phyloP scores from a whole-genome alignment of 495 filamentous ascomycete genomes.

The Friedmanniomyces endolithicus region DNA sequence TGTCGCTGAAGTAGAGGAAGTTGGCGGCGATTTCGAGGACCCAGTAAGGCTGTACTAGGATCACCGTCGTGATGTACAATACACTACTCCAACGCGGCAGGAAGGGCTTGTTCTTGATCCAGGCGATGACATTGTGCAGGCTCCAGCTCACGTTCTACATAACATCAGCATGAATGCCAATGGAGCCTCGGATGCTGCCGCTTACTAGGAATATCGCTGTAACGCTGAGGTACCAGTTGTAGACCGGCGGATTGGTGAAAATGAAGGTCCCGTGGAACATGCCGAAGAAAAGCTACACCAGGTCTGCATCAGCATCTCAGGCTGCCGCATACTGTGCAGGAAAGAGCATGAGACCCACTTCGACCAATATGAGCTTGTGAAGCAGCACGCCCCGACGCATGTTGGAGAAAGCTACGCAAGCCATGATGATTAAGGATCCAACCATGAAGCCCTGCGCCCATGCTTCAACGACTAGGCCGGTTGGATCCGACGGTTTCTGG shows the following conservation, averaged over 20 bases:
- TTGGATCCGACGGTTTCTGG: conserved; percentile 21
- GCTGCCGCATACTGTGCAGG: neutral
- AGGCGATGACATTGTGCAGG: conserved; percentile 32
- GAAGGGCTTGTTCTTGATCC: conserved; percentile 33
- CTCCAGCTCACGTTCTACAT: conserved; percentile 23
- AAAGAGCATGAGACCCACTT: conserved; percentile 18
- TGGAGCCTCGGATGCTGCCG: neutral
- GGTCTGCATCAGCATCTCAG: conserved; percentile 1
- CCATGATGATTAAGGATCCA: conserved; percentile 30
- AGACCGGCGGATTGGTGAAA: conserved; percentile 24
- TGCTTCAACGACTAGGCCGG: conserved; percentile 27
- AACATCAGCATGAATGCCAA: neutral
- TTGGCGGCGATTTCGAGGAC: conserved; percentile 32
- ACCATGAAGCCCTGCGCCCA: conserved; percentile 33
- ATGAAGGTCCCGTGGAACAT: conserved; percentile 30
- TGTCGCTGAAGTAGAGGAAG: conserved; percentile 29
- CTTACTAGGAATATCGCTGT: conserved; percentile 25
- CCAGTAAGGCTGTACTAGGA: conserved; percentile 30
- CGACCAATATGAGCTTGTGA: conserved; percentile 32
- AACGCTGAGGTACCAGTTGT: conserved; percentile 29
- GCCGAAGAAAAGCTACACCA: conserved; percentile 26
- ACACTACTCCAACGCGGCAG: conserved; percentile 19
- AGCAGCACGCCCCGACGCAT: conserved; percentile 29
- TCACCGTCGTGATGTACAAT: conserved; percentile 29
- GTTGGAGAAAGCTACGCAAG: conserved; percentile 28